Base-by-base conservation (phyloP, 257 asterid genomes). In the Forsythia suspensa region DNA sequence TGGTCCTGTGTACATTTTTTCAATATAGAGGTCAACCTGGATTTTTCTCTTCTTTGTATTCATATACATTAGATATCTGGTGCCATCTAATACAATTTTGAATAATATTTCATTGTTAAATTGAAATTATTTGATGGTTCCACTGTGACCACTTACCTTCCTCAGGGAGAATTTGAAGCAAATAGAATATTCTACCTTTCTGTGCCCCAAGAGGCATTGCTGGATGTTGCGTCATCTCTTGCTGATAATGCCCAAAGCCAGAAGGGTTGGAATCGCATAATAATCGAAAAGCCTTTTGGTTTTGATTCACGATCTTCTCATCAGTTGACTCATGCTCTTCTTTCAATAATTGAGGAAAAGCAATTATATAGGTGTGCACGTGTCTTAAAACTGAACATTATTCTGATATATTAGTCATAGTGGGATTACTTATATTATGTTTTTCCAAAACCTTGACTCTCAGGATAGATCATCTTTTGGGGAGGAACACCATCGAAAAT, bases 391-490 rank as follows among this genome's bases (percentile, higher is more conserved):
- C 16, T 68, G 21, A 37, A 59, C 76, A 9, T 57, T 75, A 70
- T n/a, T 76, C 40, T 70, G 21, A 21, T 71, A 42, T 6, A 34
- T 38, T 34, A 12, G 16, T 20, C 37, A 5, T 36, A n/a, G 0
- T 51, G 9, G 16, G 65, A 20, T 37, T 48, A 41, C 43, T 44
- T 66, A 12, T 71, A 16, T 72, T 68, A 10, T 63, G 42, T 63
- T 29, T 44, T 36, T 8, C 48, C 8, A 43, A 21, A 59, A 63
- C 70, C 71, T 74, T 75, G 52, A 73, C 70, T 70, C 82, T 77
- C 88, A 88, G 91, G 85, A 88, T 85, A 78, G 91, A 88, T 80
- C 89, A 88, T 81, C 91, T 88, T 78, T 63, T 88, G 81, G 91
- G 89, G 70, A 85, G 91, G 87, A 88, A 88, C 80, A 88, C 91